Evolutionary conservation across 208 protist genomes (phyloP), one percentile per base, ranked within the genome.

Genomic region (Leishmania tropica): DNA sequence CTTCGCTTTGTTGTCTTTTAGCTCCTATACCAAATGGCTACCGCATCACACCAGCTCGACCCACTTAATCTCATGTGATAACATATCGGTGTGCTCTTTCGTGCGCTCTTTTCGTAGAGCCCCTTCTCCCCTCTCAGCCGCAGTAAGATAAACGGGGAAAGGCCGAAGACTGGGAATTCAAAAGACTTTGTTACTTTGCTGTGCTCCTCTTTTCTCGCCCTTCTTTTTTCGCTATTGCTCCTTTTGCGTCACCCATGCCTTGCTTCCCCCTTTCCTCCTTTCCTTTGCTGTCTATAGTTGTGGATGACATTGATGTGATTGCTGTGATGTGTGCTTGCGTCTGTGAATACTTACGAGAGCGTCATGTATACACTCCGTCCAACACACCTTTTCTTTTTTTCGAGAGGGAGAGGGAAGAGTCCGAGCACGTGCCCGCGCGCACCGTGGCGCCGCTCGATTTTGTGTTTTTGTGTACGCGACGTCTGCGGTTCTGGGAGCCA

Each of bases 61-160:
- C 73, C 47, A 62, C 73, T 24, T 62, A 40, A 54, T 76, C 35
- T 76, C 51, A 45, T 76, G 51, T 76, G 42, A 53, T 74, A 74
- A 54, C 45, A 74, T 31, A 37, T 76, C 15, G 15, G 73, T 76
- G 51, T 76, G 73, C 73, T 76, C 40, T 51, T 51, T 48, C 17
- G 42, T 28, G 17, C 31, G 24, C 68, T n/a, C 68, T 74, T 62
- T 76, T 76, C 21, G 3, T 47, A 40, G n/a, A 40, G 53, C 48
- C 11, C 21, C 37, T 31, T 40, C 40, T n/a, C 73, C 35, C 19
- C 3, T 75, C 42, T 51, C 70, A 54, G 45, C 45, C 40, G 70
- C 42, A 74, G 19, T 37, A 74, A 54, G 70, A 74, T 74, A 74
- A 74, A 37, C 28, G 70, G 70, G 45, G 45, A 74, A 53, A 74